Evolutionary conservation across 2,329 filamentous ascomycete species (phyloP).

Genomic region (Colletotrichum echinochloae): DNA sequence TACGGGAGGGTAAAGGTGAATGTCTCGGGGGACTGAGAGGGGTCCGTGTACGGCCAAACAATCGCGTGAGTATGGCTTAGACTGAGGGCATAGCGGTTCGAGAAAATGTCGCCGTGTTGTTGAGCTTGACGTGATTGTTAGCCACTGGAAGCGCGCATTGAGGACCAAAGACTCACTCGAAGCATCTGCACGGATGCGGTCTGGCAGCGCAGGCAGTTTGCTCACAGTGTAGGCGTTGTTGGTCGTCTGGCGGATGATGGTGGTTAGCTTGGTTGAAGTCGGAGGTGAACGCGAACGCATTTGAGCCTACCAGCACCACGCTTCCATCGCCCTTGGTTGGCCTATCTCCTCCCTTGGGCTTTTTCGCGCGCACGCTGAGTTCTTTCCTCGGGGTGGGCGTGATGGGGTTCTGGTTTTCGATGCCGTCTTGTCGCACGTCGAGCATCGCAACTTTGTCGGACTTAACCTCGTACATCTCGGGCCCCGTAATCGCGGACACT

Average conservation of each 20-base stretch:
- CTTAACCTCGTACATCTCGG: slow-evolving; percentile 69
- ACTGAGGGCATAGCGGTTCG: slow-evolving; percentile 79
- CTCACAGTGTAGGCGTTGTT: slow-evolving; percentile 88
- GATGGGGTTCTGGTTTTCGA: slow-evolving; percentile 55
- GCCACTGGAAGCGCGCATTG: slow-evolving; percentile 30
- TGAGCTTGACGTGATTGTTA: slow-evolving; percentile 59
- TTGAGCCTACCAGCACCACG: slow-evolving; percentile 70
- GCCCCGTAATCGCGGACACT: slow-evolving; percentile 45
- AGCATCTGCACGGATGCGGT: slow-evolving; percentile 76
- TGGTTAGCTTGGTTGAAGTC: slow-evolving; percentile 32
- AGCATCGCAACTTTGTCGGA: slow-evolving; percentile 61
- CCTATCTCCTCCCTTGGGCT: slow-evolving; percentile 72
- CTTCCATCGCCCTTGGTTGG: slow-evolving; percentile 75
- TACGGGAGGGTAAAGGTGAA: slow-evolving; percentile 85
- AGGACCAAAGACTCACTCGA: slow-evolving; percentile 66
- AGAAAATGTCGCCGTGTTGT: slow-evolving; percentile 75
- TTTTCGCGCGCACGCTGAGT: slow-evolving; percentile 71
- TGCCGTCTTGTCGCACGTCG: slow-evolving; percentile 59
- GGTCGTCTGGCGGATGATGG: slow-evolving; percentile 71
- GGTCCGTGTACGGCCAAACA: slow-evolving; percentile 88
- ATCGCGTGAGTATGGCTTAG: slow-evolving; percentile 86
- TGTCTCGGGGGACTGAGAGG: slow-evolving; percentile 77
- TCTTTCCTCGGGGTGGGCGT: slow-evolving; percentile 59
- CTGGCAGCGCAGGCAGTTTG: slow-evolving; percentile 85
- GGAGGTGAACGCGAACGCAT: slow-evolving; percentile 16